A percentile compares a stretch with the other conserved stretches of the same genome.
These are phyloP conservation scores for Clathrus columnatus DNA, from an alignment of 768 basidiomycete species.

Conservation along the genomic window DNA sequence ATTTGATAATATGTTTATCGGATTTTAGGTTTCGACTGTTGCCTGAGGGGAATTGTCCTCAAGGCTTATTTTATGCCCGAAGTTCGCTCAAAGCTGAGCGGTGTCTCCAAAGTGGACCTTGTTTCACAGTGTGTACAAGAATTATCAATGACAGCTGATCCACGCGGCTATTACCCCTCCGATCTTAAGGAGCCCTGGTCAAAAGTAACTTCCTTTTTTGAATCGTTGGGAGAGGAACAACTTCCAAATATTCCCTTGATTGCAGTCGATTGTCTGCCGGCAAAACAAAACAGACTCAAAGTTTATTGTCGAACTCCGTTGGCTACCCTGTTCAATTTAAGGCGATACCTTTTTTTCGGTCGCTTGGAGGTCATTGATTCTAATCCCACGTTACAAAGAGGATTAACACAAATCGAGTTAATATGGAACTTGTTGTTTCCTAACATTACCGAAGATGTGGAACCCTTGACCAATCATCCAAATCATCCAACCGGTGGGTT, in stretches of 20 bases:
- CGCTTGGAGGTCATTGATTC: background rate
- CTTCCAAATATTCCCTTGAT: background rate
- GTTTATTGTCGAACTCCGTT: background rate
- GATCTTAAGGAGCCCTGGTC: background rate
- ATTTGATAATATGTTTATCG: too few relatives aligned
- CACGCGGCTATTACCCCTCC: background rate
- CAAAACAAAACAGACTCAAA: background rate
- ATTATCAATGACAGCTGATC: background rate
- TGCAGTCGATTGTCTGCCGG: background rate
- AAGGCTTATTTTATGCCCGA: constrained; percentile 3
- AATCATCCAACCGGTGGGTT: background rate
- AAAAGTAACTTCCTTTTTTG: background rate
- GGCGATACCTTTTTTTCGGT: background rate
- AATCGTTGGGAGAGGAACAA: background rate
- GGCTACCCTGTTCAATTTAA: background rate
- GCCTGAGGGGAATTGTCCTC: background rate
- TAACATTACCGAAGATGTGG: background rate
- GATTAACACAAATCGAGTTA: background rate
- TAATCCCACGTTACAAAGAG: background rate
- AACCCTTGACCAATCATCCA: background rate
- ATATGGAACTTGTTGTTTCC: constrained; percentile 3
- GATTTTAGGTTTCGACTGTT: constrained; percentile 5
- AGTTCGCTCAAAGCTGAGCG: background rate
- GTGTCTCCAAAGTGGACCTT: background rate
- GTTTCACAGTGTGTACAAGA: background rate